Conservation (phyloP, 352 stramenopile species). For the Pythium coloratum region DNA sequence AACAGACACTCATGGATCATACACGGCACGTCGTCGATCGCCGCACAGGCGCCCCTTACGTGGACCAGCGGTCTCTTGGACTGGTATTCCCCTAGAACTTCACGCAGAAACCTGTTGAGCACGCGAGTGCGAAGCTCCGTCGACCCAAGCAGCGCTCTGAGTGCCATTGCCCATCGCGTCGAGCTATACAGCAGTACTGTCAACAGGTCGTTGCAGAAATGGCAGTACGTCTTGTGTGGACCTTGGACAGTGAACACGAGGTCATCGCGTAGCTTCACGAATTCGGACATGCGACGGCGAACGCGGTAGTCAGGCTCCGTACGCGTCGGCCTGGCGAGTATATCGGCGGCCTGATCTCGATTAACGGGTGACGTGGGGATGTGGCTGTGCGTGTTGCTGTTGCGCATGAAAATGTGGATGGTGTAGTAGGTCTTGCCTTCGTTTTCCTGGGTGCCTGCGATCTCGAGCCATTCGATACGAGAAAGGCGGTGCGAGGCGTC, state of each 20-base stretch:
- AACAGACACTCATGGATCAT: slow-evolving; percentile 11
- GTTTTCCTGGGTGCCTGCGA: background rate
- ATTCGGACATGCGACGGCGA: slow-evolving; percentile 8
- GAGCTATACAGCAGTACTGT: slow-evolving; percentile 2
- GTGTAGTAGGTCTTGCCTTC: slow-evolving; percentile 11
- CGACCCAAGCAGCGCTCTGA: background rate
- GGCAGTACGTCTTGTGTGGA: slow-evolving; percentile 5
- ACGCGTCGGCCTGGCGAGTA: slow-evolving; percentile 4
- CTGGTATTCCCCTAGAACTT: slow-evolving; percentile 8
- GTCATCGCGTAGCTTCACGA: slow-evolving; percentile 7
- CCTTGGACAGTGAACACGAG: background rate
- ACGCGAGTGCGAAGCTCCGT: background rate
- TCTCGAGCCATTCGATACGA: slow-evolving; percentile 16
- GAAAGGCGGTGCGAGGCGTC: slow-evolving; percentile 10
- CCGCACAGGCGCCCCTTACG: slow-evolving; percentile 5
- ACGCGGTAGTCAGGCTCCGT: background rate
- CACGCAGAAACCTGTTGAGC: background rate
- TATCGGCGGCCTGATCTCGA: background rate
- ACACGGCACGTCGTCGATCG: slow-evolving; percentile 9
- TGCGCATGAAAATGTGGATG: slow-evolving; percentile 12
- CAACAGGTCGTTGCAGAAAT: slow-evolving; percentile 17
- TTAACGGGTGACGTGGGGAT: slow-evolving; percentile 1
- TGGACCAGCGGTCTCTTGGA: background rate
- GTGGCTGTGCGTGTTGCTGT: slow-evolving; percentile 6
- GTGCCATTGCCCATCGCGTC: slow-evolving; percentile 5